Base-by-base conservation (phyloP, 345 rosid genomes). In the Salix suchowensis region DNA sequence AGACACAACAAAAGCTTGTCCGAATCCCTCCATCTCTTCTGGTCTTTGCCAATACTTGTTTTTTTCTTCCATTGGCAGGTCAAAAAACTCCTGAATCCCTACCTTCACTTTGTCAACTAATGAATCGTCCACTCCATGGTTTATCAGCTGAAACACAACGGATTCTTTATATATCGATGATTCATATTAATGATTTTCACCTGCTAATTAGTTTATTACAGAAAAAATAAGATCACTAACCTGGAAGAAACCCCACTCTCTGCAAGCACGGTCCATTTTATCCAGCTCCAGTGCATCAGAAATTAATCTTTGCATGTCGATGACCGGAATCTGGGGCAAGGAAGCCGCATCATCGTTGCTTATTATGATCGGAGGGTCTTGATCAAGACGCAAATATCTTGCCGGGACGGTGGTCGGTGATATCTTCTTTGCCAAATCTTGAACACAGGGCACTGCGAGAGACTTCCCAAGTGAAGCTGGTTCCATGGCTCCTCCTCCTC, bases 31-130 rank as follows among this genome's bases (percentile, higher is more conserved):
- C 40, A 73, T 24, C 9, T 73, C 76, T 62, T 54, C 76, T 42
- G 68, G 39, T 64, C 7, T 73, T 62, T 73, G 76, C 76, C 76
- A 73, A 42, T 58, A 77, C 18, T 77, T 70, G 23, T 26, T 60
- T 50, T 77, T 77, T 55, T 77, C 76, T 23, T 71, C 71, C 76
- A 71, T 65, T 50, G 80, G 75, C 0, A 65, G 64, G 54, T 71
- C 18, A 3, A 77, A 77, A 13, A 71, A 52, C n/a, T 65, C 71
- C 65, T 71, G n/a, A 55, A 71, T 52, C 68, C 71, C 74, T 26
- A 23, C 18, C 40, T 77, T 77, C 76, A 77, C 71, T 24, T 66
- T 71, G 21, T 77, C 42, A 15, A 77, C 39, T 11, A 77, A 50
- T 34, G 71, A 48, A 21, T 18, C 11, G 39, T 75, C 64, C 36